A percentile compares a stretch with the other conserved stretches of the same genome.
phyloP scores from a whole-genome alignment of 495 filamentous ascomycete genomes.

The Trichoderma reesei region DNA sequence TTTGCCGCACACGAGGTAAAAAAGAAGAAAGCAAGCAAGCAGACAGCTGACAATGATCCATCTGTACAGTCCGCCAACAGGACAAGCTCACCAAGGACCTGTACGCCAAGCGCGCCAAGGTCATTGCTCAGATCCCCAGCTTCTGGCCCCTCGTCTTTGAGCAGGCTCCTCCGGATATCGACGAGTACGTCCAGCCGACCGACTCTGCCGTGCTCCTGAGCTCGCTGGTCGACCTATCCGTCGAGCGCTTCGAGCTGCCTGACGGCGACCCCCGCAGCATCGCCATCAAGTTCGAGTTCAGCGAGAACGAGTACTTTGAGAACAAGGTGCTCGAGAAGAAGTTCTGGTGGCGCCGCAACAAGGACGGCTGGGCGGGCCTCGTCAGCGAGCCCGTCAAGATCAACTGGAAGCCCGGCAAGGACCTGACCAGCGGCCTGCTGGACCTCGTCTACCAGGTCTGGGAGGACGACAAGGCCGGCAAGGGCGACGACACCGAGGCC shows the following conservation, averaged over 20 bases:
- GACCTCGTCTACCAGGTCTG: slow-evolving; percentile 57
- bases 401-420: slow-evolving; percentile 76
- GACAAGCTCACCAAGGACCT: slow-evolving; percentile 43
- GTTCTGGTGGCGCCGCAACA: slow-evolving; percentile 66
- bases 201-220: slow-evolving; percentile 60
- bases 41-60: background rate
- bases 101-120: slow-evolving; percentile 59
- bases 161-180: slow-evolving; percentile 70
- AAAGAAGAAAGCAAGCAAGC: background rate
- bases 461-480: slow-evolving; percentile 49
- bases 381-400: slow-evolving; percentile 80
- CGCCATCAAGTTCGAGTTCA: slow-evolving; percentile 50
- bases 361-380: slow-evolving; percentile 58
- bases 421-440: slow-evolving; percentile 72
- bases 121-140: slow-evolving; percentile 58
- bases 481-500: slow-evolving; percentile 35
- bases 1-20: background rate
- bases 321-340: slow-evolving; percentile 74
- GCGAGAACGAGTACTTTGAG: slow-evolving; percentile 62
- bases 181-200: slow-evolving; percentile 69
- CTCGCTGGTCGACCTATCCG: slow-evolving; percentile 50
- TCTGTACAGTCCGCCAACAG: slow-evolving; percentile 46
- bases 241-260: slow-evolving; percentile 67
- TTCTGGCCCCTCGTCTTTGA: slow-evolving; percentile 89
- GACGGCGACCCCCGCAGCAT: slow-evolving; percentile 59